Evolutionary conservation across 2,329 filamentous ascomycete genomes (phyloP).

Genomic region (Ophiognomonia clavigignenti-juglandacearum): DNA sequence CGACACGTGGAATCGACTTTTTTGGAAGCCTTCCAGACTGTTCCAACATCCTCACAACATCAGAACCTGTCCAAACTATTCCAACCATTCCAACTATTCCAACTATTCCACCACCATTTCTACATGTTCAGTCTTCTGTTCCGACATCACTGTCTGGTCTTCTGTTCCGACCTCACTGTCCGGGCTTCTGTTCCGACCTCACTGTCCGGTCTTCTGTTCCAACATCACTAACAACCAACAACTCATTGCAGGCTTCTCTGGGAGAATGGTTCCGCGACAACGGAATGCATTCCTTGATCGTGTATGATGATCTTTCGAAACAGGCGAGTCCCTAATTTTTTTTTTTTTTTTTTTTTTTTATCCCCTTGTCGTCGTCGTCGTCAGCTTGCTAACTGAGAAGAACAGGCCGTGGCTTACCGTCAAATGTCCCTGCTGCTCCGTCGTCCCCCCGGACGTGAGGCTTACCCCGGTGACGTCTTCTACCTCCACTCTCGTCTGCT

Average conservation of each 20-base stretch:
- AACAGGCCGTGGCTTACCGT: slow-evolving; percentile 71
- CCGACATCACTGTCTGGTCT: no score
- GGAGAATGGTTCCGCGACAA: slow-evolving; percentile 76
- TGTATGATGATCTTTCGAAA: slow-evolving; percentile 96
- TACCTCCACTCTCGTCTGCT: slow-evolving; percentile 99
- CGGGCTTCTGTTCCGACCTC: no score
- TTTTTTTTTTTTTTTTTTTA: neutral
- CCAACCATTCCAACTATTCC: no score
- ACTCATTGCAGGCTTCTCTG: slow-evolving; percentile 33
- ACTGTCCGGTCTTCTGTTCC: no score
- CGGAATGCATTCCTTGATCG: slow-evolving; percentile 82
- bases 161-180: no score
- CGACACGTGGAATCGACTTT: no score
- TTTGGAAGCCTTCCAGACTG: no score
- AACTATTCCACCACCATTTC: no score
- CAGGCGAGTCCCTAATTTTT: slow-evolving; percentile 54
- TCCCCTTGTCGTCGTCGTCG: no score
- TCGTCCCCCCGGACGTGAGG: slow-evolving; percentile 97
- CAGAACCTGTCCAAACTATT: no score
- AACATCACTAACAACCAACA: neutral
- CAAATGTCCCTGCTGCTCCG: slow-evolving; percentile 98
- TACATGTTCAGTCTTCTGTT: no score
- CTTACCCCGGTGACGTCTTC: slow-evolving; percentile 98
- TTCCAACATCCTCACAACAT: no score
- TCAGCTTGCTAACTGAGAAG: neutral